Evolutionary conservation across 2,329 filamentous ascomycete species (phyloP), one percentile per base, ranked within the genome.

Genomic region (Pseudocercospora fuligena): DNA sequence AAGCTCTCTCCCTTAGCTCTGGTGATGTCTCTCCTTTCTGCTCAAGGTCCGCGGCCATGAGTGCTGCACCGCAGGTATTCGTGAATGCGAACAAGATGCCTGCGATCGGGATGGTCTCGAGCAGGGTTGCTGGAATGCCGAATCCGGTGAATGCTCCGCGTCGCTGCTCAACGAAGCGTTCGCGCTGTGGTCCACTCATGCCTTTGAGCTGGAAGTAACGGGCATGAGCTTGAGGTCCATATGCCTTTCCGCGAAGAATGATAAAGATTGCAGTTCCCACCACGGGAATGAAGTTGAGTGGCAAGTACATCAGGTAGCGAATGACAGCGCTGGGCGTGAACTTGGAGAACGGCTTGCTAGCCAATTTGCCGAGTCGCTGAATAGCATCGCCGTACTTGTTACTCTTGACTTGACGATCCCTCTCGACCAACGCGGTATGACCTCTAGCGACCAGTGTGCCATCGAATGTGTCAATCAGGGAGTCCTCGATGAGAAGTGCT

Each of bases 231-330:
- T 81, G 81, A 47, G 88, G 87, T 2, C 85, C 88, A 27, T 81
- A 77, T 65, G 82, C 82, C 73, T 78, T 78, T 19, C 80, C 82
- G 79, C 97, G 93, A 16, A 96, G 77, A 29, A 91, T 78, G 36
- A 97, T 86, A 78, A 97, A 98, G 4, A 93, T 82, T 7, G 89
- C 82, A 0, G 94, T 97, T 5, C 94, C 94, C 19, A 97, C 87
- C 0, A 97, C 86, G 0, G 94, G 94, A 61, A 98, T 93, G 77
- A 97, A 93, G 82, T 97, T 98, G 67, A 98, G 85, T 11, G 94
- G 94, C 49, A 97, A 84, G 77, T 96, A 95, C 81, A 97, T 87
- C 69, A 97, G 77, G 74, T 94, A 94, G 49, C 92, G 85, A 46
- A 97, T 81, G 53, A 97, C 79, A 7, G 90, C 88, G 73, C 80